Percentiles rank a stretch among this genome's conserved stretches.
Evolutionary conservation across 768 basidiomycete species (phyloP).

Genomic region (Tylopilus sp.): DNA sequence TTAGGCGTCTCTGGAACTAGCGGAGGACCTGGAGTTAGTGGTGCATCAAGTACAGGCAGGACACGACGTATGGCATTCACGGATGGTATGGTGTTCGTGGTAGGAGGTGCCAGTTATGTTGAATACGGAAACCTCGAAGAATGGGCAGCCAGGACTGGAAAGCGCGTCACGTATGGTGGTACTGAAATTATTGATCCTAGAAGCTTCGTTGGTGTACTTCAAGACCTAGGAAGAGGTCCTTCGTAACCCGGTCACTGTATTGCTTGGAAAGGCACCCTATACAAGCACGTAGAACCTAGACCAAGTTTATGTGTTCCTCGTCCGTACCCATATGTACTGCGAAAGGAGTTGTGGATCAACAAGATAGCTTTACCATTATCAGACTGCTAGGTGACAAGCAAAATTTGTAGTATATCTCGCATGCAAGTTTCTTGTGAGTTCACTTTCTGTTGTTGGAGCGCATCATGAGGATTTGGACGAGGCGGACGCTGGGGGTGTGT

Average conservation of each 20-base stretch:
- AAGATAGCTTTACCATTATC: background rate
- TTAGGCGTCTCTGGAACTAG: slow-evolving; percentile 45
- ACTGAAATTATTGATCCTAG: slow-evolving; percentile 93
- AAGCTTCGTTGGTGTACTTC: slow-evolving; percentile 74
- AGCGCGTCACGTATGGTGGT: slow-evolving; percentile 89
- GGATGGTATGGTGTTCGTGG: slow-evolving; percentile 90
- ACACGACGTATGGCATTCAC: slow-evolving; percentile 69
- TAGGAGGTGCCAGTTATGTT: slow-evolving; percentile 95
- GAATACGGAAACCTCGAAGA: slow-evolving; percentile 97
- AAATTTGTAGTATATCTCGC: background rate
- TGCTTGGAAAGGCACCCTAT: background rate
- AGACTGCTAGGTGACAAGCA: slow-evolving; percentile 14
- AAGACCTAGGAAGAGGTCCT: slow-evolving; percentile 51
- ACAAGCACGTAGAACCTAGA: background rate
- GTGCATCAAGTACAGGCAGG: slow-evolving; percentile 35
- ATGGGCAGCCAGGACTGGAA: slow-evolving; percentile 82
- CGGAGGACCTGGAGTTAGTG: slow-evolving; percentile 41
- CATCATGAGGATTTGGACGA: slow-evolving; percentile 78
- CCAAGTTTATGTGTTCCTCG: slow-evolving; percentile 17
- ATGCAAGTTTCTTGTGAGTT: no score
- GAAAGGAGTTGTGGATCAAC: slow-evolving; percentile 41
- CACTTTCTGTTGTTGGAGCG: slow-evolving; percentile 54
- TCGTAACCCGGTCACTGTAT: slow-evolving; percentile 21
- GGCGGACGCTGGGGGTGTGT: slow-evolving; percentile 54
- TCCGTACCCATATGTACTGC: background rate